Percentiles rank a stretch among this genome's conserved stretches.
Evolutionary conservation across 2,329 filamentous ascomycete species (phyloP).

Genomic region (Ophiostoma tasmaniense): DNA sequence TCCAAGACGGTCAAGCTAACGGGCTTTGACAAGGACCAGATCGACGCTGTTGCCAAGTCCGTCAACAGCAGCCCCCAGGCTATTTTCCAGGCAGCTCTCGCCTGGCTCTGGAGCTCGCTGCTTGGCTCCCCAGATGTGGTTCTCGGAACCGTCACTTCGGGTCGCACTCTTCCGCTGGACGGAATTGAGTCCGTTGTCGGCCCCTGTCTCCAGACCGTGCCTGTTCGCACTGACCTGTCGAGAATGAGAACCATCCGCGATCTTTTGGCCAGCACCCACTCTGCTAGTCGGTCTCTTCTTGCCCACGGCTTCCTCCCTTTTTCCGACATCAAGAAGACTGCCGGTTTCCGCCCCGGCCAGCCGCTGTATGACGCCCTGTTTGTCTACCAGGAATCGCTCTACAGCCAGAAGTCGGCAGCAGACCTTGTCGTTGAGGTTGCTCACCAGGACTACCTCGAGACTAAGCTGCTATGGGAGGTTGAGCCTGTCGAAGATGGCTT

Average conservation of each 20-base stretch:
- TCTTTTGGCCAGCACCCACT: conserved; percentile 55
- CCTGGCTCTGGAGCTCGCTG: conserved; percentile 57
- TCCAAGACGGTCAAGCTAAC: conserved; percentile 25
- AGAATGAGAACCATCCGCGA: conserved; percentile 46
- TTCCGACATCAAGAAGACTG: conserved; percentile 57
- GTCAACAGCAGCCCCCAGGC: conserved; percentile 55
- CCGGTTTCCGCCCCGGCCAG: conserved; percentile 45
- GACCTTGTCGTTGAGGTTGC: conserved; percentile 44
- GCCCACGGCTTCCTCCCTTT: conserved; percentile 56
- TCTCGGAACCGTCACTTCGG: conserved; percentile 75
- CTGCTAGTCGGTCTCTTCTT: conserved; percentile 56
- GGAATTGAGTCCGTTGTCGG: conserved; percentile 67
- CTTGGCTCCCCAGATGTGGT: conserved; percentile 57
- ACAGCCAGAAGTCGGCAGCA: conserved; percentile 24
- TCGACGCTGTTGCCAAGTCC: conserved; percentile 31
- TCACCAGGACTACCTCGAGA: conserved; percentile 66
- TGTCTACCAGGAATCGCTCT: conserved; percentile 72
- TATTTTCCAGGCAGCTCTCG: conserved; percentile 65
- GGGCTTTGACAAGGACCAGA: conserved; percentile 26
- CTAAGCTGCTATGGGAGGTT: conserved; percentile 65
- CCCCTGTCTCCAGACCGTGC: conserved; percentile 69
- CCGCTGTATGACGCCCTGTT: conserved; percentile 69
- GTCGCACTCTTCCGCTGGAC: conserved; percentile 62
- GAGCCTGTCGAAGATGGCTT: conserved; percentile 47
- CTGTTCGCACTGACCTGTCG: conserved; percentile 55